Base-by-base conservation (phyloP, 2,329 filamentous ascomycete species). In the Herpomyces periplanetae region DNA sequence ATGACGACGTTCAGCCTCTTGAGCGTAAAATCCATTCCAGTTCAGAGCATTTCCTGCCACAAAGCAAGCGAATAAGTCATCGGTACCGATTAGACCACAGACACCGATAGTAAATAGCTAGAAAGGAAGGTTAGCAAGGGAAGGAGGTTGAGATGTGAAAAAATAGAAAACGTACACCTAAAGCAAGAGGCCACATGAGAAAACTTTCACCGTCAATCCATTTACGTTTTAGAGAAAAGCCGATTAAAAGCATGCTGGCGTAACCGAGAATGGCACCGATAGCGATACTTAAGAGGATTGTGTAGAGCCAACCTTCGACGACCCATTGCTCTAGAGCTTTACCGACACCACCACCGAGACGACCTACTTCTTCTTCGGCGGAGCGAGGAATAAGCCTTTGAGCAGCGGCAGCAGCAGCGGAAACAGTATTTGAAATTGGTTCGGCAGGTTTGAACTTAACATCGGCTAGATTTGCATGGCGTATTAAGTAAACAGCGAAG, bases 51-150 rank as follows among this genome's bases (percentile, higher is more conserved):
- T 48, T 4, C 53, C 54, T 1, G 54, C 51, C 2, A 50, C 40
- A 22, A 56, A 56, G 28, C 51, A 59, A 3, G 51, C 51, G 3
- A 59, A 39, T 0, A 55, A 43, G 24, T 58, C 53, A 21, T 56
- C 49, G 0, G 48, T 51, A 6, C 51, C 52, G 8, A 57, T 38
- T 10, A 43, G 38, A 11, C 51, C 52, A 22, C 47, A 50, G 1
- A 49, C 48, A 2, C 53, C 51, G 11, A 57, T 38, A 13, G 51
- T 36, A 28, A 56, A 55, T 5, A 58, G 36, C 42, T 47, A n/a
- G 5, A 7, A n/a, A 4, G 3, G 3, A 5, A 10, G 11, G 8
- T 6, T n/a, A n/a, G n/a, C n/a, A n/a, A 8, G 11, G 4, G 6
- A 2, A 28, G 29, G 25, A 24, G 4, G 13, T 5, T 22, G 10